A percentile compares a stretch with the other conserved stretches of the same genome.
phyloP scores from a whole-genome alignment of 116 monocot genomes.

The Trichopus zeylanicus region DNA sequence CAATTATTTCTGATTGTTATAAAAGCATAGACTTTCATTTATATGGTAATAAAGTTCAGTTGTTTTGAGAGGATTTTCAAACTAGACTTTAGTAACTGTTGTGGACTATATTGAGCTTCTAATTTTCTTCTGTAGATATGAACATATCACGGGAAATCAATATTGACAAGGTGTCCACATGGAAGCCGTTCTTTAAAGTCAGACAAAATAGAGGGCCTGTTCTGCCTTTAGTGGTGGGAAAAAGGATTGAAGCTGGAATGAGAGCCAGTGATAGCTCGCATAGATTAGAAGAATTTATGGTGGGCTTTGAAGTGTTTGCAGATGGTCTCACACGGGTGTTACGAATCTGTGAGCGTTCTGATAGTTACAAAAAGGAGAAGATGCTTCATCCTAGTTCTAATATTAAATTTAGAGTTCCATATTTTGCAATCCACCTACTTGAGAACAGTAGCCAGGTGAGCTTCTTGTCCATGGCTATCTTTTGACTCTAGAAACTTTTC shows the following conservation, averaged over 20 bases:
- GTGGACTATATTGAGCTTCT: neutral
- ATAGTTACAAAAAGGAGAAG: conserved; percentile 42
- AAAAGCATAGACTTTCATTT: neutral
- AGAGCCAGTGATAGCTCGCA: conserved; percentile 19
- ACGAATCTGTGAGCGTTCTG: conserved; percentile 53
- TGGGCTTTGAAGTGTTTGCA: conserved; percentile 84
- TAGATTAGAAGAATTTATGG: conserved; percentile 30
- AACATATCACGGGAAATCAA: conserved; percentile 69
- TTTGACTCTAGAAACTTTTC: too few relatives aligned
- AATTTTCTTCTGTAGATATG: conserved; percentile 44
- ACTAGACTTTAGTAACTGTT: neutral
- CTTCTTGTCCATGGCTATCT: neutral
- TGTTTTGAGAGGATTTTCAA: neutral
- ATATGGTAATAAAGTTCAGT: neutral
- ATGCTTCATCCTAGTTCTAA: conserved; percentile 28
- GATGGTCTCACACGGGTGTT: conserved; percentile 79
- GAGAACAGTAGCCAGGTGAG: conserved; percentile 54
- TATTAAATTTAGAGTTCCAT: conserved; percentile 42
- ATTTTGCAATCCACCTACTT: conserved; percentile 43
- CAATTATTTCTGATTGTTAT: too few relatives aligned
- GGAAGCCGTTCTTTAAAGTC: conserved; percentile 74
- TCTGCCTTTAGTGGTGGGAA: conserved; percentile 25
- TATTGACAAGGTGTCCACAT: conserved; percentile 66
- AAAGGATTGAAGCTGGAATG: conserved; percentile 22
- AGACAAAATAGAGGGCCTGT: conserved; percentile 40